phyloP scores from a whole-genome alignment of 352 stramenopile genomes.

The Pythium dissotocum region DNA sequence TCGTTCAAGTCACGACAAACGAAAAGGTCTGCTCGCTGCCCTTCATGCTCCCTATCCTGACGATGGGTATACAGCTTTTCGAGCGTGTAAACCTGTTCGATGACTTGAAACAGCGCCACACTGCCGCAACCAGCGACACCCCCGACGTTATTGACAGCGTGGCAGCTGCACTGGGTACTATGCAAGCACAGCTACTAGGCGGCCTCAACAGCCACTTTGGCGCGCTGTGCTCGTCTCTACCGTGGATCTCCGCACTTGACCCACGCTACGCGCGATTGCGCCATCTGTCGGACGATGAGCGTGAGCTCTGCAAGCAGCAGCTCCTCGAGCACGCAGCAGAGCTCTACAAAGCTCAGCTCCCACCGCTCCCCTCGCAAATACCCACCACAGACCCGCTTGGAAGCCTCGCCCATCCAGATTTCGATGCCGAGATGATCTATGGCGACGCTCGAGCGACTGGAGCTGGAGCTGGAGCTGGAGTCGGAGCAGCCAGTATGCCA shows the following conservation, averaged over 20 bases:
- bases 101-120: conserved; percentile 25
- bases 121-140: neutral
- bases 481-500: conserved; percentile 13
- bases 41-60: conserved; percentile 41
- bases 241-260: conserved; percentile 49
- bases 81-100: conserved; percentile 31
- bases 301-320: conserved; percentile 27
- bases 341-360: conserved; percentile 33
- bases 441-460: conserved; percentile 11
- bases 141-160: neutral
- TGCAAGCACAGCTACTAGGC: conserved; percentile 19
- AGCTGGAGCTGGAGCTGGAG: neutral
- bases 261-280: conserved; percentile 46
- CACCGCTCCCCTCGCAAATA: conserved; percentile 3
- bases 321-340: conserved; percentile 26
- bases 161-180: conserved; percentile 13
- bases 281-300: conserved; percentile 42
- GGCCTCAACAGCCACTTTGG: conserved; percentile 21
- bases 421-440: conserved; percentile 42
- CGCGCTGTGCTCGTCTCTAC: conserved; percentile 23
- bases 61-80: conserved; percentile 39
- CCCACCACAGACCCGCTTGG: conserved; percentile 25
- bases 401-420: conserved; percentile 21
- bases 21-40: conserved; percentile 39
- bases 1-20: conserved; percentile 37